Conservation (phyloP, 1,284 basidiomycete species). For the Cryptococcus wingfieldii region DNA sequence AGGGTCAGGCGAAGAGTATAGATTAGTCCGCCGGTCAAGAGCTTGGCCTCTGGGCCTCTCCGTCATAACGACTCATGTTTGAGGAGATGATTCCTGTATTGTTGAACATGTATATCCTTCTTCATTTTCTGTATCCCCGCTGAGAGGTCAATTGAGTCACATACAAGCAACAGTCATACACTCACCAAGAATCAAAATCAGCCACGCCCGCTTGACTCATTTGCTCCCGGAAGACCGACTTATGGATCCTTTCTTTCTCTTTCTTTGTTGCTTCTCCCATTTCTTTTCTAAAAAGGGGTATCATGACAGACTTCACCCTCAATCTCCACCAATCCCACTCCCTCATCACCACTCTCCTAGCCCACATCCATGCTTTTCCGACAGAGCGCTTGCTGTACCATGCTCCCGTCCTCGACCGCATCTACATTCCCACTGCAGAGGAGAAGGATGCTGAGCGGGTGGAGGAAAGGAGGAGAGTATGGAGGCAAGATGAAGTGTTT, state of each 20-base stretch:
- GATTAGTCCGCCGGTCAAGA: neutral
- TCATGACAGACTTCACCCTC: conserved; percentile 10
- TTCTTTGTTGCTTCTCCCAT: neutral
- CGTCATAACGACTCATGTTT: neutral
- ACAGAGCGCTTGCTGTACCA: conserved; percentile 10
- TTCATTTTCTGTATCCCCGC: too few species aligned
- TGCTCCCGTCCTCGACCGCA: conserved; percentile 17
- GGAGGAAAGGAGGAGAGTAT: conserved; percentile 2
- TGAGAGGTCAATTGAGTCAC: too few species aligned
- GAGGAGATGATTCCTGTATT: neutral
- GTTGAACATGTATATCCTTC: neutral
- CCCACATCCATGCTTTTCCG: conserved; percentile 8
- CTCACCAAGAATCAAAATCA: too few species aligned
- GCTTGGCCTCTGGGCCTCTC: neutral
- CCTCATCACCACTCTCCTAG: conserved; percentile 1
- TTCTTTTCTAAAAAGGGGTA: neutral
- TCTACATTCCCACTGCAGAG: neutral
- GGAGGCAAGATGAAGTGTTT: conserved; percentile 26
- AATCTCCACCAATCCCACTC: conserved; percentile 6
- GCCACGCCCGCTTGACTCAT: too few species aligned
- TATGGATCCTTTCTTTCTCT: neutral
- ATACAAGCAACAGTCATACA: too few species aligned
- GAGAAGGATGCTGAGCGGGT: neutral
- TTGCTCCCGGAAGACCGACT: neutral
- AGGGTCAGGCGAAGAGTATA: neutral